Percentiles rank a stretch among this genome's conserved stretches.
Evolutionary conservation across 441 rosid genomes (phyloP).

Genomic region (Erodium trifolium): DNA sequence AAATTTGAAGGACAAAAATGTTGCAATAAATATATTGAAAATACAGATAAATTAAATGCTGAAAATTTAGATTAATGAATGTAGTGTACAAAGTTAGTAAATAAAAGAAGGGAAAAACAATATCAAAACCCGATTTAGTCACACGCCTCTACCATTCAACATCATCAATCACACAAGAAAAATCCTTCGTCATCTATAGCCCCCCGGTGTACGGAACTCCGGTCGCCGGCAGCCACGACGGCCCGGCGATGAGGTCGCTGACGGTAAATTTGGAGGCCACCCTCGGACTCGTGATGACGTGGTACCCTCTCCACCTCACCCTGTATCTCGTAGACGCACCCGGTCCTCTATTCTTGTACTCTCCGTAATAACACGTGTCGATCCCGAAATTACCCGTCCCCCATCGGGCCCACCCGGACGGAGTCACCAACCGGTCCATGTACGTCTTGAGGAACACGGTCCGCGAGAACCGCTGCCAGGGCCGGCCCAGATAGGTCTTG

Average conservation of each 20-base stretch:
- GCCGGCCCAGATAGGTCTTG: slow-evolving; percentile 15
- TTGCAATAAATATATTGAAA: too few relatives aligned
- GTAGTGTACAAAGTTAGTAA: too few relatives aligned
- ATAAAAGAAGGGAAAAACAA: too few relatives aligned
- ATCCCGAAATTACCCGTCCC: background rate
- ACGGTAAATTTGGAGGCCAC: slow-evolving; percentile 42
- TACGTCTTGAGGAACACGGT: background rate
- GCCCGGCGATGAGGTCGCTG: slow-evolving; percentile 40
- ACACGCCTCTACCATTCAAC: too few relatives aligned
- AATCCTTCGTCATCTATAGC: slow-evolving; percentile 18
- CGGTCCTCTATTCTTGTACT: slow-evolving; percentile 10
- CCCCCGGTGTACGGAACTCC: slow-evolving; percentile 45
- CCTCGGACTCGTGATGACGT: background rate
- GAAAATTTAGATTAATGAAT: too few relatives aligned
- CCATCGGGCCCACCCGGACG: slow-evolving; percentile 7
- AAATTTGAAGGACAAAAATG: too few relatives aligned
- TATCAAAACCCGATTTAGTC: too few relatives aligned
- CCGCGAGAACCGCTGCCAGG: slow-evolving; percentile 8
- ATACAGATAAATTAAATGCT: too few relatives aligned
- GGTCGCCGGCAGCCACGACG: slow-evolving; percentile 45
- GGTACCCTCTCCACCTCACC: slow-evolving; percentile 9
- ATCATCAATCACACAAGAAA: too few relatives aligned
- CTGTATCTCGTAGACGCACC: background rate
- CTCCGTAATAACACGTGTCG: slow-evolving; percentile 10
- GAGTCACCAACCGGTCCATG: background rate